phyloP scores from a whole-genome alignment of 768 basidiomycete species.

The Tephrocybe sp. region DNA sequence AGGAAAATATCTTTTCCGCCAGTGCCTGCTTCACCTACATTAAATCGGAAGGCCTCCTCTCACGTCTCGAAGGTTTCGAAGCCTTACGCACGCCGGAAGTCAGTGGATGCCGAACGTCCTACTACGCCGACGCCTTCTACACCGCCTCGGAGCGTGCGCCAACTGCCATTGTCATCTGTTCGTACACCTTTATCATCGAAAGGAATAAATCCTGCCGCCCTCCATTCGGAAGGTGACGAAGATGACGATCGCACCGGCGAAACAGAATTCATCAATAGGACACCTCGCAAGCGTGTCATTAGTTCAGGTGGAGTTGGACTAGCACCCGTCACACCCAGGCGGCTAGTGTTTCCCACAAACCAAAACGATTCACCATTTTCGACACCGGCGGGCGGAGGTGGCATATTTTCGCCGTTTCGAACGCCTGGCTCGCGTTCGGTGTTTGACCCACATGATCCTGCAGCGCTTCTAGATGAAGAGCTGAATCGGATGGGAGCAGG shows the following conservation, averaged over 20 bases:
- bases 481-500: slow-evolving; percentile 52
- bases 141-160: slow-evolving; percentile 17
- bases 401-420: slow-evolving; percentile 38
- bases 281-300: slow-evolving; percentile 33
- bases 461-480: slow-evolving; percentile 69
- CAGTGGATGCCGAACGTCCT: slow-evolving; percentile 7
- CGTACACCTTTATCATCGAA: slow-evolving; percentile 22
- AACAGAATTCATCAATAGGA: slow-evolving; percentile 27
- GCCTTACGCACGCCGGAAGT: slow-evolving; percentile 9
- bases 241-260: slow-evolving; percentile 16
- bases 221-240: slow-evolving; percentile 18
- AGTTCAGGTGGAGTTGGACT: slow-evolving; percentile 17
- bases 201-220: slow-evolving; percentile 31
- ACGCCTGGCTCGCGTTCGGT: slow-evolving; percentile 50
- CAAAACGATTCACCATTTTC: slow-evolving; percentile 39
- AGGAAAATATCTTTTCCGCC: slow-evolving; percentile 36
- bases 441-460: slow-evolving; percentile 73
- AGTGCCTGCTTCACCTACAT: slow-evolving; percentile 46
- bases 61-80: slow-evolving; percentile 17
- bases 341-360: slow-evolving; percentile 33
- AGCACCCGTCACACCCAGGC: slow-evolving; percentile 36
- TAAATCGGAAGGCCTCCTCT: slow-evolving; percentile 30
- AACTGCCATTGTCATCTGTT: slow-evolving; percentile 21
- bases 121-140: slow-evolving; percentile 18
- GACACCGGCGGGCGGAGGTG: slow-evolving; percentile 25